These are phyloP conservation scores for Orobanche coerulescens DNA, from an alignment of 257 asterid genomes.

Conservation along the genomic window DNA sequence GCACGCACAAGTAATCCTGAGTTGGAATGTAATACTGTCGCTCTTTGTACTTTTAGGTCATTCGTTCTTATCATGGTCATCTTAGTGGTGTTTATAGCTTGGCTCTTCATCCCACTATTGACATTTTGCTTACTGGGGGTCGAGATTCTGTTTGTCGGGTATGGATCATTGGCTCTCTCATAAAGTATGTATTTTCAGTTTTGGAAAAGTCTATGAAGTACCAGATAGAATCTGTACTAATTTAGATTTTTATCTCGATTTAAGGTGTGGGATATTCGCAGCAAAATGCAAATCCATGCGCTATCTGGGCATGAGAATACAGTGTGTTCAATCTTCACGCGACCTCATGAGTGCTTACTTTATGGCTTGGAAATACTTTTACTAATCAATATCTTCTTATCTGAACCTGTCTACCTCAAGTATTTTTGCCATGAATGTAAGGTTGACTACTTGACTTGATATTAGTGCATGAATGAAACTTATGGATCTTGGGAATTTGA, in stretches of 20 bases:
- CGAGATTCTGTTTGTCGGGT: constrained; percentile 95
- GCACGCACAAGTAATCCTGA: not conserved
- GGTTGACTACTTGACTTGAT: constrained; percentile 5
- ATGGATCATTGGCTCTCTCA: constrained; percentile 17
- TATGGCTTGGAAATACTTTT: not conserved
- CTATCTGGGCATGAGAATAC: constrained; percentile 93
- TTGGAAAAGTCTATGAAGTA: constrained; percentile 4
- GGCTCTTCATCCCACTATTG: constrained; percentile 92
- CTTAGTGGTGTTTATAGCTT: constrained; percentile 95
- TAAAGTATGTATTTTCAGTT: not conserved
- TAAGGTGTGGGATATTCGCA: constrained; percentile 95
- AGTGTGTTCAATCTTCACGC: constrained; percentile 93
- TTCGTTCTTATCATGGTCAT: constrained; percentile 96
- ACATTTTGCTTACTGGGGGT: constrained; percentile 84
- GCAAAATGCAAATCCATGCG: constrained; percentile 86
- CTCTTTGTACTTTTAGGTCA: constrained; percentile 44
- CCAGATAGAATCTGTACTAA: constrained; percentile 16
- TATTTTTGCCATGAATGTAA: not conserved
- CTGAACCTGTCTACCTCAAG: not conserved
- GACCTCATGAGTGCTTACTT: constrained; percentile 51
- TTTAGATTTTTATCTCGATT: constrained; percentile 16
- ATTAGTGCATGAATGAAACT: no score
- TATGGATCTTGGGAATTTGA: no score
- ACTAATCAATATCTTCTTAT: not conserved
- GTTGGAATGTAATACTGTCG: constrained; percentile 9